phyloP scores from a whole-genome alignment of 805 yeast genomes.

The Candida oleophila region DNA sequence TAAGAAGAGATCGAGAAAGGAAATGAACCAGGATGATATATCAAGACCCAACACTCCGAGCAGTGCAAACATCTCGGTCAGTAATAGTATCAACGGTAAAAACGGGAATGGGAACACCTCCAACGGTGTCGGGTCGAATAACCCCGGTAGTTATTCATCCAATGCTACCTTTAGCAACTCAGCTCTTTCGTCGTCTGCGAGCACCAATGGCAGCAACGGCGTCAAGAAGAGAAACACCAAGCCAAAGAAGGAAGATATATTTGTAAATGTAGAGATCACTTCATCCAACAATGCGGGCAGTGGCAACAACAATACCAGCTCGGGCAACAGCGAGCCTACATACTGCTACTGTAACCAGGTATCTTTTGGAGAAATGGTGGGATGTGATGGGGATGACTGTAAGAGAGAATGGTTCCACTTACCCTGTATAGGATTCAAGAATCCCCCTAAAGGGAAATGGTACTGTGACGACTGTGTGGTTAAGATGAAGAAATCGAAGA shows the following conservation, averaged over 20 bases:
- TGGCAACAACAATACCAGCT: neutral
- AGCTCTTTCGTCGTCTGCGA: neutral
- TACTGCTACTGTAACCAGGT: slow-evolving; percentile 97
- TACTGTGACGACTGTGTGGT: slow-evolving; percentile 43
- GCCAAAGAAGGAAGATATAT: slow-evolving; percentile 22
- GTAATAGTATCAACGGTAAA: too few relatives aligned
- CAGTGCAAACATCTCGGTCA: neutral
- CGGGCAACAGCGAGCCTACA: slow-evolving; percentile 58
- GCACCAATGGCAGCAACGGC: slow-evolving; percentile 4
- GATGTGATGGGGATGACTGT: slow-evolving; percentile 94
- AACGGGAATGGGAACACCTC: neutral
- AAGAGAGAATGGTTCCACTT: slow-evolving; percentile 94
- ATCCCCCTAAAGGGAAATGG: slow-evolving; percentile 70
- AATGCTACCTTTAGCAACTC: neutral
- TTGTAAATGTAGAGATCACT: slow-evolving; percentile 7
- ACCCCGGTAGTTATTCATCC: slow-evolving; percentile 9
- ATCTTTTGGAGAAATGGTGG: slow-evolving; percentile 98
- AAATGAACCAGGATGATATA: slow-evolving; percentile 10
- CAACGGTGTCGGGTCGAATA: slow-evolving; percentile 13
- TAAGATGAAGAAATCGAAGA: slow-evolving; percentile 28
- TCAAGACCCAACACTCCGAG: slow-evolving; percentile 2
- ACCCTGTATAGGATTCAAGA: slow-evolving; percentile 84
- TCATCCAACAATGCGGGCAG: neutral
- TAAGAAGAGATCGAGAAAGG: slow-evolving; percentile 17
- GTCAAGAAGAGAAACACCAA: slow-evolving; percentile 19